A percentile compares a stretch with the other conserved stretches of the same genome.
phyloP scores from a whole-genome alignment of 345 rosid species.

The Gossypium stocksii region DNA sequence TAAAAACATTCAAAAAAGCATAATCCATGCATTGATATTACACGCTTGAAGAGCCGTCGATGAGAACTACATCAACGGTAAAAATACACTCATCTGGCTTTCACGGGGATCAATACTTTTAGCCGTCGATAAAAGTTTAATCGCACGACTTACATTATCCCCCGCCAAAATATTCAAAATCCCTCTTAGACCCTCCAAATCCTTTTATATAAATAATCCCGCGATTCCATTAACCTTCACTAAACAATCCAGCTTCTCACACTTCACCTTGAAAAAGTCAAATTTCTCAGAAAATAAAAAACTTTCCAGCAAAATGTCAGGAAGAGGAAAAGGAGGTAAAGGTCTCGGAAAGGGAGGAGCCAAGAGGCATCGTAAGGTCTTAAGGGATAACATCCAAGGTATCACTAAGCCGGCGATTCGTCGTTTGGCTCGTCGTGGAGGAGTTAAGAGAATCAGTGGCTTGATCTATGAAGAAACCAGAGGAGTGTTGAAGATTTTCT shows the following conservation, averaged over 20 bases:
- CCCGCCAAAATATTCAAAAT: slow-evolving; percentile 1
- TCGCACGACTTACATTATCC: neutral
- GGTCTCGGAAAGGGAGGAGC: slow-evolving; percentile 21
- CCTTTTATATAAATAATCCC: neutral
- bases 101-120: neutral
- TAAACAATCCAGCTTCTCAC: neutral
- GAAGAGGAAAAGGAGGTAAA: slow-evolving; percentile 18
- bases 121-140: neutral
- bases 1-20: neutral
- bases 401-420: slow-evolving; percentile 12
- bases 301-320: neutral
- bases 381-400: slow-evolving; percentile 19
- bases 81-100: neutral
- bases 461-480: slow-evolving; percentile 18
- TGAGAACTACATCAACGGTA: neutral
- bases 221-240: no score
- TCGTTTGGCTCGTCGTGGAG: slow-evolving; percentile 18
- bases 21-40: neutral
- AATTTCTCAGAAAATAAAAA: no score
- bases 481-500: slow-evolving; percentile 18
- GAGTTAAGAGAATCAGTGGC: slow-evolving; percentile 18
- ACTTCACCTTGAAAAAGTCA: no score
- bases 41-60: neutral
- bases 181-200: neutral
- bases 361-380: slow-evolving; percentile 16